Percentiles rank a stretch among this genome's conserved stretches.
Evolutionary conservation across 345 rosid genomes (phyloP).

Genomic region (Citrus maxima): DNA sequence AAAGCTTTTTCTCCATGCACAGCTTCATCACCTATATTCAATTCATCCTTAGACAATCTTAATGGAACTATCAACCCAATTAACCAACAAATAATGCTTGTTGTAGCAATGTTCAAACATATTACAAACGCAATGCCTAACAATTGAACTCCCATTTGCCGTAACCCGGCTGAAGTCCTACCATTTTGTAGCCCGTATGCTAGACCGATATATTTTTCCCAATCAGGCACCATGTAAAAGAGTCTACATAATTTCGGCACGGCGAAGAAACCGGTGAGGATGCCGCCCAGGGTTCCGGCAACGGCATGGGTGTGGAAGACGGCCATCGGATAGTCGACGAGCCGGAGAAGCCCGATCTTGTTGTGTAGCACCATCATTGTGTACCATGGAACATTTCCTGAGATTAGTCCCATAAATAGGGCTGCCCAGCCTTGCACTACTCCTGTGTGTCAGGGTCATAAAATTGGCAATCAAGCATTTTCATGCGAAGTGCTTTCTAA

Average conservation of each 20-base stretch:
- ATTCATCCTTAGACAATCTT: conserved; percentile 33
- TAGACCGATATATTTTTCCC: conserved; percentile 42
- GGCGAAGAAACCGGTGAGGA: conserved; percentile 46
- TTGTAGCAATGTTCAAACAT: conserved; percentile 28
- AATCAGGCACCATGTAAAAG: conserved; percentile 38
- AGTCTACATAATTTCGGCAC: conserved; percentile 43
- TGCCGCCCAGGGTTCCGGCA: conserved; percentile 42
- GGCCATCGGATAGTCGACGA: conserved; percentile 40
- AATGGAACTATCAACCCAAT: conserved; percentile 31
- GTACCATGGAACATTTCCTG: conserved; percentile 51
- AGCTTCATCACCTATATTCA: conserved; percentile 24
- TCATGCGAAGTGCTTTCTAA: too few species aligned
- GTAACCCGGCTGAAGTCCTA: conserved; percentile 23
- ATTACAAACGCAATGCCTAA: conserved; percentile 31
- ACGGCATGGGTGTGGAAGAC: conserved; percentile 55
- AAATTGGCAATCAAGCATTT: too few species aligned
- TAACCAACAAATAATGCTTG: conserved; percentile 39
- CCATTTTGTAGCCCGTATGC: conserved; percentile 36
- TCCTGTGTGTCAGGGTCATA: conserved; percentile 14
- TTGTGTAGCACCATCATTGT: conserved; percentile 45
- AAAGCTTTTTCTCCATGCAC: conserved; percentile 45
- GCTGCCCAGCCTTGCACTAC: conserved; percentile 59
- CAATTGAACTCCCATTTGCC: conserved; percentile 41
- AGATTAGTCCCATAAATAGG: conserved; percentile 32
- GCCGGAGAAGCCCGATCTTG: conserved; percentile 18